phyloP scores from a whole-genome alignment of 1,284 basidiomycete species.

The Ustilago trichophora region DNA sequence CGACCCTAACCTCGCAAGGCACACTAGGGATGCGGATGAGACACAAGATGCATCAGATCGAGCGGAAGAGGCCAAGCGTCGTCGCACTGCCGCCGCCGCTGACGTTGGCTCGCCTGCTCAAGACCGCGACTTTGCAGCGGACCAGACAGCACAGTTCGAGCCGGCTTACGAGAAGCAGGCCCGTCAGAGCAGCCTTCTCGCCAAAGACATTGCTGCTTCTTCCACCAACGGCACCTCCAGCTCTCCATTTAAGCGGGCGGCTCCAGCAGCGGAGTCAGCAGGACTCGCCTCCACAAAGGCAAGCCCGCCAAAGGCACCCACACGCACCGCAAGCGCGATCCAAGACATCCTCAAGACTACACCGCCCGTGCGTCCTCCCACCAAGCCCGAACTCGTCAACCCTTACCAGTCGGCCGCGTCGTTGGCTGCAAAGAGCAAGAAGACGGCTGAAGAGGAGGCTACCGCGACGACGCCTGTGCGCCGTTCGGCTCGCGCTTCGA shows the following conservation, averaged over 20 bases:
- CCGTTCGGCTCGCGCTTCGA: constrained; percentile 31
- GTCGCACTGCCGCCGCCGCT: constrained; percentile 26
- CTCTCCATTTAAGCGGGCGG: constrained; percentile 33
- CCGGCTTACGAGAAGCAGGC: constrained; percentile 25
- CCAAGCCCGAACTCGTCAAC: constrained; percentile 59
- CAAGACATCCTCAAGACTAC: constrained; percentile 52
- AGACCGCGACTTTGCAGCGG: not conserved
- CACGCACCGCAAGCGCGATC: constrained; percentile 52
- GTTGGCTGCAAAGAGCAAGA: constrained; percentile 18
- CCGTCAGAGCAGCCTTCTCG: constrained; percentile 35
- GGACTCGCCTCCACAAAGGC: not conserved
- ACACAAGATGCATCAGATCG: constrained; percentile 14
- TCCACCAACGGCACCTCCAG: not conserved
- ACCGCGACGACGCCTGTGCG: constrained; percentile 11
- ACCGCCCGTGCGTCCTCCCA: constrained; percentile 37
- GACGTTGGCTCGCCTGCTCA: not conserved
- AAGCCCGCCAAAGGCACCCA: constrained; percentile 24
- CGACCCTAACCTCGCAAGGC: constrained; percentile 29
- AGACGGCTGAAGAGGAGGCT: constrained; percentile 2
- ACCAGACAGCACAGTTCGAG: constrained; percentile 32
- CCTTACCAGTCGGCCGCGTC: constrained; percentile 54
- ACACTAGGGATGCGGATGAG: constrained; percentile 10
- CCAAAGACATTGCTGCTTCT: constrained; percentile 19
- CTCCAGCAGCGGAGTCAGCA: constrained; percentile 18
- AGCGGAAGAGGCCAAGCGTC: constrained; percentile 39